Conservation (phyloP, 208 protist genomes). For the Acanthamoeba culbertsoni region DNA sequence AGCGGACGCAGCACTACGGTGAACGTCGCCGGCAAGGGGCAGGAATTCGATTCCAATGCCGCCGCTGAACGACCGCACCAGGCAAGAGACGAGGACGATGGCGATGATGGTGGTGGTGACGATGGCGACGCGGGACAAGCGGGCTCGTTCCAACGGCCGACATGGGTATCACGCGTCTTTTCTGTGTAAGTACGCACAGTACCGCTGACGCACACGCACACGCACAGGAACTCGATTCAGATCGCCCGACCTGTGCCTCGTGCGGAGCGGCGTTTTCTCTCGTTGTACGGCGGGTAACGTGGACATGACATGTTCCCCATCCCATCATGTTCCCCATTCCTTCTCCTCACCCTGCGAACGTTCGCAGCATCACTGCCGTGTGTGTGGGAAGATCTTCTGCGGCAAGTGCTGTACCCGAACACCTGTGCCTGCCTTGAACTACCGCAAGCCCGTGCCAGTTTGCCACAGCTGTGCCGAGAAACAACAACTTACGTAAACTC, state of each 20-base stretch:
- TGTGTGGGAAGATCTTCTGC: slow-evolving; percentile 31
- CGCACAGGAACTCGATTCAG: neutral
- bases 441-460: neutral
- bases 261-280: neutral
- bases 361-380: slow-evolving; percentile 5
- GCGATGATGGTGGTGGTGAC: neutral
- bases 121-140: neutral
- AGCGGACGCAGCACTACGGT: neutral
- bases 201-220: neutral
- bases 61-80: neutral
- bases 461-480: no score
- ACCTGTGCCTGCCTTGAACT: neutral
- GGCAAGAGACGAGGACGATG: neutral
- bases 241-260: neutral
- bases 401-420: neutral
- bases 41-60: neutral
- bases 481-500: no score
- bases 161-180: neutral
- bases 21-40: neutral
- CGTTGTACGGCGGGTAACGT: neutral
- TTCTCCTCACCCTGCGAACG: neutral
- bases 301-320: neutral
- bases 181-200: neutral
- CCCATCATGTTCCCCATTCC: neutral
- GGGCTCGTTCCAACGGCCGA: neutral